phyloP scores from a whole-genome alignment of 345 rosid species.

The Citrus hindsii region DNA sequence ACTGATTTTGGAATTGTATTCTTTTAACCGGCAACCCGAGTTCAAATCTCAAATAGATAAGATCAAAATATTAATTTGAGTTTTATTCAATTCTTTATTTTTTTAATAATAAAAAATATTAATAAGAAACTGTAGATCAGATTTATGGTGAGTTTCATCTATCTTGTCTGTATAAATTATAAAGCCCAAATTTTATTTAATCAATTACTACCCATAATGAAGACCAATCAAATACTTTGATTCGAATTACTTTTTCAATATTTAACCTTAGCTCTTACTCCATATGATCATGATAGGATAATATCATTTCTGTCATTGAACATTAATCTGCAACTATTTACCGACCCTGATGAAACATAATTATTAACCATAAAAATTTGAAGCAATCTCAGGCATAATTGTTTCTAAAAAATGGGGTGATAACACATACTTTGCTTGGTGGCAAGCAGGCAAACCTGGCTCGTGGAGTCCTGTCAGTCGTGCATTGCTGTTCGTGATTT shows the following conservation, averaged over 20 bases:
- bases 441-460: neutral
- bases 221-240: too few relatives aligned
- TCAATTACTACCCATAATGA: too few relatives aligned
- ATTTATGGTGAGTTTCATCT: too few relatives aligned
- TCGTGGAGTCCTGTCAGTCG: neutral
- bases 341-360: constrained; percentile 4
- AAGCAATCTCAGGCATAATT: neutral
- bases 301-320: neutral
- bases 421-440: neutral
- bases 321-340: neutral
- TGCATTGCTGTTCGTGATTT: neutral
- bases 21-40: too few relatives aligned
- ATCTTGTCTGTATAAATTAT: too few relatives aligned
- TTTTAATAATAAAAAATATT: too few relatives aligned
- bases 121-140: too few relatives aligned
- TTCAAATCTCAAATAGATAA: too few relatives aligned
- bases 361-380: neutral
- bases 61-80: too few relatives aligned
- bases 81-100: too few relatives aligned
- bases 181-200: too few relatives aligned
- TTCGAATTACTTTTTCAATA: neutral
- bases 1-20: too few relatives aligned
- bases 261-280: neutral
- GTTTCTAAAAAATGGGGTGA: neutral
- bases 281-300: neutral